phyloP scores from a whole-genome alignment of 2,329 filamentous ascomycete species.

The Fusarium sp. region DNA sequence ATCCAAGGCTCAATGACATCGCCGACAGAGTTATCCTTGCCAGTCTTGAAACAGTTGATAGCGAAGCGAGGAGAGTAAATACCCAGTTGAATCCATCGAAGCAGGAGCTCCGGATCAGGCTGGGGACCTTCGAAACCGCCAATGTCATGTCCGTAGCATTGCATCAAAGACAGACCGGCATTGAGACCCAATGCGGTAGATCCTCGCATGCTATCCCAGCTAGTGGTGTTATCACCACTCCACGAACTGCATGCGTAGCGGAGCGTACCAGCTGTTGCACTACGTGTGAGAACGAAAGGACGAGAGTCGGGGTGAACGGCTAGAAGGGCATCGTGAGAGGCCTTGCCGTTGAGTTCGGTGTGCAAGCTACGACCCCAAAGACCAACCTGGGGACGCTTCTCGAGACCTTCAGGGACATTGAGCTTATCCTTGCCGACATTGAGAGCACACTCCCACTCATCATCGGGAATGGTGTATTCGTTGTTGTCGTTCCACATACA shows the following conservation, averaged over 20 bases:
- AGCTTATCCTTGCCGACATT: conserved; percentile 53
- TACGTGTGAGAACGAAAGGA: conserved; percentile 77
- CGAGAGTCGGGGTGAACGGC: conserved; percentile 68
- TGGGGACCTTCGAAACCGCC: conserved; percentile 81
- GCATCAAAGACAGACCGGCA: conserved; percentile 75
- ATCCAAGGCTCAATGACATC: conserved; percentile 85
- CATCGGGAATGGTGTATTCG: conserved; percentile 75
- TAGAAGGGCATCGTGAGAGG: conserved; percentile 74
- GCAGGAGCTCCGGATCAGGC: conserved; percentile 75
- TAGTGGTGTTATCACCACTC: conserved; percentile 81
- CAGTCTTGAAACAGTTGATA: conserved; percentile 84
- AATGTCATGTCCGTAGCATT: conserved; percentile 79
- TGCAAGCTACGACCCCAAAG: conserved; percentile 77
- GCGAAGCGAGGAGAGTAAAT: conserved; percentile 77
- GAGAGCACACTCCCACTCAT: conserved; percentile 73
- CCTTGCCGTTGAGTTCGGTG: conserved; percentile 77
- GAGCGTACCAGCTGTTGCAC: conserved; percentile 77
- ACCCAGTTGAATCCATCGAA: conserved; percentile 80
- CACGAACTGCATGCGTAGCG: conserved; percentile 77
- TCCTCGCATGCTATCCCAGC: conserved; percentile 79
- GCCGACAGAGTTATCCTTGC: conserved; percentile 72
- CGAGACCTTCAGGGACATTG: conserved; percentile 51
- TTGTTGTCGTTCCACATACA: conserved; percentile 87
- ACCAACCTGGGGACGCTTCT: conserved; percentile 65
- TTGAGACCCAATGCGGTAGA: conserved; percentile 76